These are phyloP conservation scores for Lepraria neglecta DNA, from an alignment of 495 filamentous ascomycete species.

Conservation along the genomic window DNA sequence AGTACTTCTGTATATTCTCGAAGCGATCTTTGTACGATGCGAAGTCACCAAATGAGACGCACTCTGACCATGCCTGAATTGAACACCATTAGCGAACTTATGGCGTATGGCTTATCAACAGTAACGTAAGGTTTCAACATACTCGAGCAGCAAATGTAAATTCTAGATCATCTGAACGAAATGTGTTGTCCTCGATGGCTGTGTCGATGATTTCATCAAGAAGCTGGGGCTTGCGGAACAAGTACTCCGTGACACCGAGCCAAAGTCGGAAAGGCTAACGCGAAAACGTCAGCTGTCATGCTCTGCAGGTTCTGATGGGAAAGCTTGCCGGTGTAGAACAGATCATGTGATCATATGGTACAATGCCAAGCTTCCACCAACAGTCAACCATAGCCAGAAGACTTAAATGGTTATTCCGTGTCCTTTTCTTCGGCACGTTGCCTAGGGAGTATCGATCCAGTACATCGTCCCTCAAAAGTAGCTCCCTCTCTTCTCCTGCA, in stretches of 20 bases:
- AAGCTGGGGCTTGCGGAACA: constrained; percentile 78
- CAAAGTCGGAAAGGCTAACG: constrained; percentile 84
- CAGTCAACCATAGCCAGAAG: constrained; percentile 98
- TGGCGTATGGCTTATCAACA: neutral
- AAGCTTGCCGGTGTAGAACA: constrained; percentile 78
- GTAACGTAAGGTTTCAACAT: constrained; percentile 28
- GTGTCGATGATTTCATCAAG: constrained; percentile 81
- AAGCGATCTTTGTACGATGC: constrained; percentile 86
- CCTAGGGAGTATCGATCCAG: constrained; percentile 82
- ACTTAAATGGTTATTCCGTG: constrained; percentile 86
- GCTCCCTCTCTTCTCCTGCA: constrained; percentile 50
- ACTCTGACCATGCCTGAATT: constrained; percentile 78
- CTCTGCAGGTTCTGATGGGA: neutral
- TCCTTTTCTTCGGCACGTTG: constrained; percentile 54
- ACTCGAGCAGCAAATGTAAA: constrained; percentile 92
- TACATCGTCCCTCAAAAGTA: constrained; percentile 73
- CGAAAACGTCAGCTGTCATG: neutral
- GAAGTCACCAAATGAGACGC: constrained; percentile 84
- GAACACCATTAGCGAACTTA: neutral
- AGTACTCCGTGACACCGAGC: constrained; percentile 94
- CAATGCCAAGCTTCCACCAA: constrained; percentile 87
- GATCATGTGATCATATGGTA: constrained; percentile 98
- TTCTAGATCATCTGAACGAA: constrained; percentile 86
- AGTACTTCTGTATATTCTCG: constrained; percentile 80
- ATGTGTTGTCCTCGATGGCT: constrained; percentile 79